Evolutionary conservation across 163 green algal genomes (phyloP).

Genomic region (Chlorella variabilis): DNA sequence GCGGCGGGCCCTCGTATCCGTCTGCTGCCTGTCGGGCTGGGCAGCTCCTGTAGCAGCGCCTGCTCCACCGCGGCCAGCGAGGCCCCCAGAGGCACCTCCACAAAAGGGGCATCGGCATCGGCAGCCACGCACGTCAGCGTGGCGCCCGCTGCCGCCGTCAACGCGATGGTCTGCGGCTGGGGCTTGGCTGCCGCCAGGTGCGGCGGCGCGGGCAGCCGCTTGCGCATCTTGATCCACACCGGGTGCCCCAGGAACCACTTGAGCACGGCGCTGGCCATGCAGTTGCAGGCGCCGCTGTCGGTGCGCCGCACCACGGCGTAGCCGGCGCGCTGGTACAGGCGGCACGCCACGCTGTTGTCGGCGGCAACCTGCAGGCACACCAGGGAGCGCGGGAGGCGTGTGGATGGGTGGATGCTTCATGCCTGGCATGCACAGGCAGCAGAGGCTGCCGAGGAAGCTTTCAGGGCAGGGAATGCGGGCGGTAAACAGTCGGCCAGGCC

Average conservation of each 20-base stretch:
- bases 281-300: conserved; percentile 34
- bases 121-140: neutral
- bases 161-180: neutral
- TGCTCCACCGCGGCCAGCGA: too few relatives aligned
- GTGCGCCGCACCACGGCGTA: conserved; percentile 31
- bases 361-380: conserved; percentile 33
- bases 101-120: neutral
- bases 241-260: conserved; percentile 44
- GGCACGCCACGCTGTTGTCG: conserved; percentile 34
- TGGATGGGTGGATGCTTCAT: neutral
- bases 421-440: neutral
- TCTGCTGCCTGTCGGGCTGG: too few relatives aligned
- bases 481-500: too few relatives aligned
- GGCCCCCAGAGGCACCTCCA: neutral
- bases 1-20: neutral
- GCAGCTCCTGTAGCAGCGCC: too few relatives aligned
- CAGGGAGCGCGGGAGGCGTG: neutral
- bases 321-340: conserved; percentile 37
- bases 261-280: conserved; percentile 28
- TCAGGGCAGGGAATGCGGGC: too few relatives aligned
- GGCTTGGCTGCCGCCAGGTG: conserved; percentile 7
- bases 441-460: neutral
- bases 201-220: conserved; percentile 11
- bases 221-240: conserved; percentile 48
- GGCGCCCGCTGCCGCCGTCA: neutral